Evolutionary conservation across 148 eudicot genomes (phyloP), one percentile per base, ranked within the genome.

Genomic region (Mesembryanthemum crystallinum): DNA sequence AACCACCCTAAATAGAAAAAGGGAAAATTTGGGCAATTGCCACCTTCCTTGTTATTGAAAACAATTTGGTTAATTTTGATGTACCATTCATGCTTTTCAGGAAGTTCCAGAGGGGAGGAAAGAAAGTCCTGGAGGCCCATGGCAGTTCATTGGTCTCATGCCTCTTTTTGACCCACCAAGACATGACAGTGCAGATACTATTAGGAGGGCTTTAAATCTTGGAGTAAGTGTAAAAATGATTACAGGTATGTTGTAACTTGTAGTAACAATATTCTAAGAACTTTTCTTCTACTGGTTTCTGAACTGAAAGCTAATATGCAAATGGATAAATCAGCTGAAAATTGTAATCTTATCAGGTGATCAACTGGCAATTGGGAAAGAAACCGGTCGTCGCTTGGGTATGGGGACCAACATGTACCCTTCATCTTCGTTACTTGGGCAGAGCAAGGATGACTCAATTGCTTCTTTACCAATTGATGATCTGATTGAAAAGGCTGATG

Each of bases 371-470:
- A 95, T 95, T 29, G 98, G 92, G 73, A 95, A 95, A 82, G 98
- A 95, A 85, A 95, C 98, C 30, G 98, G 98, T 13, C 96, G 98
- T 13, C 92, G 98, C 6, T 82, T 95, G 84, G 98, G 98, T 77
- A 95, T 95, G 98, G 98, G 98, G 77, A 95, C 98, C 45, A 95
- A 95, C 88, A 95, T 95, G 98, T 95, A 95, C 86, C 98, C 98
- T 63, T 90, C 98, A 28, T 95, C 98, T 71, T 93, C 98, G 76
- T 86, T 95, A 77, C 87, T 95, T 64, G 98, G 98, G 47, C 97
- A 95, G 79, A 84, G 89, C 79, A 95, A 92, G 87, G 98, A 92
- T 57, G 97, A 92, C 74, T 95, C 98, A 10, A 90, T 95, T 78
- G 86, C 90, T 82, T 87, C 98, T 64, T 83, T 95, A 76, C 98